Percentiles rank a stretch among this genome's conserved stretches.
These are phyloP conservation scores for Boletus bicolor DNA, from an alignment of 768 basidiomycete species.

Conservation along the genomic window DNA sequence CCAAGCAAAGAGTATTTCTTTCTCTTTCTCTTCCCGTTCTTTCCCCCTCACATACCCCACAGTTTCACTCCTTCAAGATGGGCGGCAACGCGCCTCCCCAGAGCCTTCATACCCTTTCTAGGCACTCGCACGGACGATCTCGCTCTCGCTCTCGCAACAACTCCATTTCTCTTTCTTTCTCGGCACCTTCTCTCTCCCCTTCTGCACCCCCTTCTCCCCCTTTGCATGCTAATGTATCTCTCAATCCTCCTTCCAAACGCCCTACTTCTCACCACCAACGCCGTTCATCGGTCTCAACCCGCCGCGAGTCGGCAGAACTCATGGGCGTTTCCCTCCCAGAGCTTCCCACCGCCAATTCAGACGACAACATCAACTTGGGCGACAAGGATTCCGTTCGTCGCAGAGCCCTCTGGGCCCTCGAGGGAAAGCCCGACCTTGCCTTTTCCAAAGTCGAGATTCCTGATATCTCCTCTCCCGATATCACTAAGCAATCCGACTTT, in stretches of 20 bases:
- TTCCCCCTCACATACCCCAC: not conserved
- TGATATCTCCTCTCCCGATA: slow-evolving; percentile 60
- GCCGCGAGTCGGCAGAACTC: slow-evolving; percentile 85
- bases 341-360: slow-evolving; percentile 55
- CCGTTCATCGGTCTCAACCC: slow-evolving; percentile 84
- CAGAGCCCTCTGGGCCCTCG: slow-evolving; percentile 81
- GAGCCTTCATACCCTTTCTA: slow-evolving; percentile 35
- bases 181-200: slow-evolving; percentile 36
- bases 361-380: slow-evolving; percentile 65
- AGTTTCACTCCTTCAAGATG: slow-evolving; percentile 77
- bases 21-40: too few species aligned
- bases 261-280: slow-evolving; percentile 78
- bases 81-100: slow-evolving; percentile 42
- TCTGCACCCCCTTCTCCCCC: slow-evolving; percentile 38
- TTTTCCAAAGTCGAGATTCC: slow-evolving; percentile 83
- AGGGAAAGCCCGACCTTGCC: slow-evolving; percentile 72
- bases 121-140: slow-evolving; percentile 39
- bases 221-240: slow-evolving; percentile 11
- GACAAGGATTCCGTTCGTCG: slow-evolving; percentile 79
- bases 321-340: slow-evolving; percentile 80
- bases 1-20: slow-evolving; percentile 41
- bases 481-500: slow-evolving; percentile 61
- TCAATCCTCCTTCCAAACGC: slow-evolving; percentile 43
- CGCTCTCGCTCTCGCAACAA: slow-evolving; percentile 76
- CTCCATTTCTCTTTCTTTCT: slow-evolving; percentile 49